These are phyloP conservation scores for Saussurea involucrata DNA, from an alignment of 129 eudicot genomes.

Conservation along the genomic window DNA sequence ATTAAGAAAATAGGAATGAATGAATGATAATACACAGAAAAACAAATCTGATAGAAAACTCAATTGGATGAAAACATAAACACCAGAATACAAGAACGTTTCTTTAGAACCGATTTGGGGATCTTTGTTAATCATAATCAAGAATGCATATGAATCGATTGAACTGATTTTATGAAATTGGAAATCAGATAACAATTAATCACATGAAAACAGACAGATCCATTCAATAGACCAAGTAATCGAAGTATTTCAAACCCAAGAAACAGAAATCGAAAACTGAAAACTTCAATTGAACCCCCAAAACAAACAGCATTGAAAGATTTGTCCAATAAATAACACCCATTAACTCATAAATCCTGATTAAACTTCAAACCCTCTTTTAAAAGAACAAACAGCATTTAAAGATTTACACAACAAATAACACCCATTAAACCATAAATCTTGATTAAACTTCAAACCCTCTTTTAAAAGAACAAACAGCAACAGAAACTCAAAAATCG, in stretches of 20 bases:
- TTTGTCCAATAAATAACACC: background rate
- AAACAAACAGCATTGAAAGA: slow-evolving; percentile 1
- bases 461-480: background rate
- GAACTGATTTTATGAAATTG: background rate
- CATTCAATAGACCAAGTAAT: background rate
- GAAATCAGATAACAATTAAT: background rate
- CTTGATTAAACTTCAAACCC: background rate
- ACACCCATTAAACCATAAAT: background rate
- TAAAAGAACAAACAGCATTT: background rate
- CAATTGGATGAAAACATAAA: background rate
- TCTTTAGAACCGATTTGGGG: background rate
- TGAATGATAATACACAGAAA: background rate
- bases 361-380: background rate
- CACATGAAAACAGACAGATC: slow-evolving; percentile 28
- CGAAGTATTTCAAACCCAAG: background rate
- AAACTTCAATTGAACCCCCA: slow-evolving; percentile 3
- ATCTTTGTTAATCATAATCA: background rate
- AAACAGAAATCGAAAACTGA: background rate
- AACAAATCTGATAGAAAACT: background rate
- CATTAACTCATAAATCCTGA: background rate
- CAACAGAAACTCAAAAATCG: slow-evolving; percentile 21
- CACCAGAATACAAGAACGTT: background rate
- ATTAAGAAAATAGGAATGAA: background rate
- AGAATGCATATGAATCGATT: slow-evolving; percentile 2
- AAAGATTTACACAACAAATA: background rate